phyloP scores from a whole-genome alignment of 305 asterid genomes.

The Plantago coronopus region DNA sequence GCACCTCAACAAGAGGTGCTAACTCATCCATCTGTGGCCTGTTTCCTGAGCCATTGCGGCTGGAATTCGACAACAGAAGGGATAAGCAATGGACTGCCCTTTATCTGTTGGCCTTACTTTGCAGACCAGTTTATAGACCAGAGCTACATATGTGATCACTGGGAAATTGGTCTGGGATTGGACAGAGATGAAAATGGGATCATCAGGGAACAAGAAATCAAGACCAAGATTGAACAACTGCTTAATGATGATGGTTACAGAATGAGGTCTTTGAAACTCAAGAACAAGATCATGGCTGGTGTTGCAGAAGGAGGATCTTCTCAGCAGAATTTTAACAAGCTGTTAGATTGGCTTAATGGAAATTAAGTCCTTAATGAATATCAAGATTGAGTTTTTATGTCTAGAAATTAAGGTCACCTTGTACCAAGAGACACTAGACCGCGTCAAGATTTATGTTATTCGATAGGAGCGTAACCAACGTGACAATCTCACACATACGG shows the following conservation, averaged over 20 bases:
- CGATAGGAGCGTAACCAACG: no score
- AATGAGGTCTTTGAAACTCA: constrained; percentile 40
- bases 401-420: no score
- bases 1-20: constrained; percentile 51
- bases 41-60: constrained; percentile 66
- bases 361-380: background rate
- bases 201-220: constrained; percentile 35
- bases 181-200: constrained; percentile 40
- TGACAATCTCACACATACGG: no score
- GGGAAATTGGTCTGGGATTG: constrained; percentile 54
- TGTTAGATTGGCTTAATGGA: constrained; percentile 47
- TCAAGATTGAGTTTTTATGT: background rate
- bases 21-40: constrained; percentile 54
- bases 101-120: constrained; percentile 68
- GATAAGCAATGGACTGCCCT: constrained; percentile 48
- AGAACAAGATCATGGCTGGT: constrained; percentile 26
- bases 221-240: constrained; percentile 37
- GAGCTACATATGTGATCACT: constrained; percentile 42
- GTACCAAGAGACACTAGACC: no score
- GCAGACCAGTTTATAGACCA: constrained; percentile 56
- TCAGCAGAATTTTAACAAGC: constrained; percentile 28
- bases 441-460: no score
- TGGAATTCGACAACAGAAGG: constrained; percentile 68
- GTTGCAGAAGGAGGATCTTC: constrained; percentile 41
- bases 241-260: constrained; percentile 32